phyloP scores from a whole-genome alignment of 495 filamentous ascomycete genomes.

The Aspergillus campestris region DNA sequence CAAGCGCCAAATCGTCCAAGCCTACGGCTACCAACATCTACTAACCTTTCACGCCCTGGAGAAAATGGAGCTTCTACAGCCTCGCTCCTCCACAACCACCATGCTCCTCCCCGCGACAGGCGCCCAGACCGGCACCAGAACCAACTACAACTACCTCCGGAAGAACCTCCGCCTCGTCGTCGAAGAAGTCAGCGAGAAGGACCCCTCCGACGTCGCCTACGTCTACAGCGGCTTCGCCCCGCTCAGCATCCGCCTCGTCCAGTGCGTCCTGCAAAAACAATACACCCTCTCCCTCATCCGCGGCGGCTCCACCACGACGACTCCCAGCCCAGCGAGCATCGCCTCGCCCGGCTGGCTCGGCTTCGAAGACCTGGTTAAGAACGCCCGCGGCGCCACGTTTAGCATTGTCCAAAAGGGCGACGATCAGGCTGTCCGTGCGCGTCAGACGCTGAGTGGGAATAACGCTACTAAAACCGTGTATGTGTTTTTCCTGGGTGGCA shows the following conservation, averaged over 20 bases:
- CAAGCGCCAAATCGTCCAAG: constrained; percentile 78
- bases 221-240: constrained; percentile 97
- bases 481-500: constrained; percentile 89
- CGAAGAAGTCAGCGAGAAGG: constrained; percentile 93
- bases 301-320: constrained; percentile 40
- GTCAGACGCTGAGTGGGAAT: constrained; percentile 60
- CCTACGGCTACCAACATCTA: constrained; percentile 90
- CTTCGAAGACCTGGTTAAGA: constrained; percentile 83
- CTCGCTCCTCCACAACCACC: constrained; percentile 58
- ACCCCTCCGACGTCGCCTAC: constrained; percentile 95
- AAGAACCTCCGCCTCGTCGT: constrained; percentile 82
- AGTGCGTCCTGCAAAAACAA: constrained; percentile 87
- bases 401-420: constrained; percentile 90
- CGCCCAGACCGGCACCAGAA: constrained; percentile 53
- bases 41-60: constrained; percentile 85
- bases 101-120: constrained; percentile 61
- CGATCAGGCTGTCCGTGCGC: constrained; percentile 85
- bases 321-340: constrained; percentile 42
- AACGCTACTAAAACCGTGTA: constrained; percentile 75
- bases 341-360: constrained; percentile 78
- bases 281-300: constrained; percentile 63
- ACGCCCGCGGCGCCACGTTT: constrained; percentile 76
- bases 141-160: constrained; percentile 83
- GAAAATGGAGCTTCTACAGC: constrained; percentile 75
- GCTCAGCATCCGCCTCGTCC: constrained; percentile 86